Conservation (phyloP, 2,329 filamentous ascomycete species). For the Tothia fuscella region DNA sequence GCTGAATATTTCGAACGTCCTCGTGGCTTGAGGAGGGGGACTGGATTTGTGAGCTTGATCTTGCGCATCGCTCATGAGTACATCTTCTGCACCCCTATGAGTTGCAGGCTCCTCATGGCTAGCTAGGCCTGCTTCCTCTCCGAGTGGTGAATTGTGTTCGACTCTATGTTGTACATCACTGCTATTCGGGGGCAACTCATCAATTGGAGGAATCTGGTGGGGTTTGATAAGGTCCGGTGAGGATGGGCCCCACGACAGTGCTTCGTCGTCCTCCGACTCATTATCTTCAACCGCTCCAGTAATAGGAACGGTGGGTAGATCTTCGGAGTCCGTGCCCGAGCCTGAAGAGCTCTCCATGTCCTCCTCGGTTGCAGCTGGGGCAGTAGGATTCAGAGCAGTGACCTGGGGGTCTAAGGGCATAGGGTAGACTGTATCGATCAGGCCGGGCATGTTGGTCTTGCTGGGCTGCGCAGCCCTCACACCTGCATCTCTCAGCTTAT, state of each 20-base stretch:
- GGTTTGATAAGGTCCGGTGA: background rate
- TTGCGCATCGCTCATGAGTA: background rate
- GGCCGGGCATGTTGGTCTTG: background rate
- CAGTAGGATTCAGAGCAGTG: too few relatives aligned
- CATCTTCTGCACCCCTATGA: background rate
- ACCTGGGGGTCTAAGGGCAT: background rate
- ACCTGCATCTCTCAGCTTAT: background rate
- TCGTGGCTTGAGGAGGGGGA: too few relatives aligned
- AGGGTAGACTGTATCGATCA: background rate
- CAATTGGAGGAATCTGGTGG: too few relatives aligned
- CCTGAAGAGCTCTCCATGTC: background rate
- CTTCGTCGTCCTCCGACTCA: too few relatives aligned
- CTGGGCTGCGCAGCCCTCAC: background rate
- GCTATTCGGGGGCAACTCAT: background rate
- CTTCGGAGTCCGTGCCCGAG: background rate
- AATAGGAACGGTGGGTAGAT: too few relatives aligned
- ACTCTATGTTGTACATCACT: background rate
- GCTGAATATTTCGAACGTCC: background rate
- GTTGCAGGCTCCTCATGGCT: too few relatives aligned
- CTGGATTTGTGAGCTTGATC: background rate
- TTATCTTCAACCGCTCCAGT: too few relatives aligned
- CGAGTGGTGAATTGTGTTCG: background rate
- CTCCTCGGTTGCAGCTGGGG: too few relatives aligned
- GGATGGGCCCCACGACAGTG: background rate
- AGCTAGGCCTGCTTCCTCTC: too few relatives aligned